Percentiles rank a stretch among this genome's conserved stretches.
These are phyloP conservation scores for Phytophthora capsici DNA, from an alignment of 352 stramenopile genomes.

Conservation along the genomic window DNA sequence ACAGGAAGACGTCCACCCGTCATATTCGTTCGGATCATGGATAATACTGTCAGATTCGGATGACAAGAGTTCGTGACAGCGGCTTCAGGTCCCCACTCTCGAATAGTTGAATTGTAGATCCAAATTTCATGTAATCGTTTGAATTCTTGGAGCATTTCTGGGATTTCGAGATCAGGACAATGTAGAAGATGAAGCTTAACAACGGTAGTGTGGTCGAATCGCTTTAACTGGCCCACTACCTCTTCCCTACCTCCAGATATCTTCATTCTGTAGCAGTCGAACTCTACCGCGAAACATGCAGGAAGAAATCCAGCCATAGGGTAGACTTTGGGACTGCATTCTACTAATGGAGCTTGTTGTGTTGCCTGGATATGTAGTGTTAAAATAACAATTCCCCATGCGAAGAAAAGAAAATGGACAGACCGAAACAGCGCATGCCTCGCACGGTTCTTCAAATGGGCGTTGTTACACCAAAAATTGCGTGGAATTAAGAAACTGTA, in stretches of 20 bases:
- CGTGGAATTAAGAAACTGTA: too few species aligned
- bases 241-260: slow-evolving; percentile 3
- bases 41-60: slow-evolving; percentile 32
- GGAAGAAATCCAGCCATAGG: slow-evolving; percentile 31
- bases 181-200: slow-evolving; percentile 32
- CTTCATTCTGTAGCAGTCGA: slow-evolving; percentile 33
- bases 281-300: slow-evolving; percentile 33
- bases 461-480: slow-evolving; percentile 15
- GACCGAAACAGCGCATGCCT: background rate
- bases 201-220: slow-evolving; percentile 27
- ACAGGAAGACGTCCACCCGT: slow-evolving; percentile 27
- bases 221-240: background rate
- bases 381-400: slow-evolving; percentile 21
- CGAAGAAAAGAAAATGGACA: slow-evolving; percentile 4
- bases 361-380: slow-evolving; percentile 25
- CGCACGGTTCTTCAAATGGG: slow-evolving; percentile 12
- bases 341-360: background rate
- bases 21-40: slow-evolving; percentile 37
- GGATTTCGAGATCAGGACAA: slow-evolving; percentile 39
- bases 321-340: slow-evolving; percentile 24
- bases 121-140: slow-evolving; percentile 27
- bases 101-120: slow-evolving; percentile 46
- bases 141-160: slow-evolving; percentile 36
- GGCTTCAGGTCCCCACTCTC: slow-evolving; percentile 27
- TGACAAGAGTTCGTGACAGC: slow-evolving; percentile 32